phyloP scores from a whole-genome alignment of 176 grass and related monocot genomes.

The Eleusine coracana region DNA sequence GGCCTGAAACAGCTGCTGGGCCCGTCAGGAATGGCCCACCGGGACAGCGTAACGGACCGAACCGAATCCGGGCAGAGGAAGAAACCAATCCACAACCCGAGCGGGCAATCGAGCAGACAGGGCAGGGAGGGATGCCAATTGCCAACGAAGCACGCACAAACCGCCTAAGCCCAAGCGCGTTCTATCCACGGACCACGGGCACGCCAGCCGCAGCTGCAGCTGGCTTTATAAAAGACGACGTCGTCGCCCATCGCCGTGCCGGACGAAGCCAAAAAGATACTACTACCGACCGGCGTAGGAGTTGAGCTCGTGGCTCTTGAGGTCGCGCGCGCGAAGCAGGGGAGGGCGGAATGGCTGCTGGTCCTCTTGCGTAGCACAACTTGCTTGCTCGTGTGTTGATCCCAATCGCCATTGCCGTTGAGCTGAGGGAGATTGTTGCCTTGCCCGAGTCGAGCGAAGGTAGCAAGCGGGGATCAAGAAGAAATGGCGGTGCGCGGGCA shows the following conservation, averaged over 20 bases:
- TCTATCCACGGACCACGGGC: conserved; percentile 41
- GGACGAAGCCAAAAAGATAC: conserved; percentile 43
- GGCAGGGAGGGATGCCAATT: conserved; percentile 19
- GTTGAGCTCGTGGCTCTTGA: not conserved
- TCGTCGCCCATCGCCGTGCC: conserved; percentile 21
- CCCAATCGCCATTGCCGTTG: conserved; percentile 13
- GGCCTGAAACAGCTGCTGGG: not conserved
- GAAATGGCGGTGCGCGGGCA: conserved; percentile 12
- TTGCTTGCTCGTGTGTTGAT: not conserved
- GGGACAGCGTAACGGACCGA: conserved; percentile 6
- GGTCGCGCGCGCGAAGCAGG: not conserved
- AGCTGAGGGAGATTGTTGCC: not conserved
- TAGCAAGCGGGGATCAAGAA: not conserved
- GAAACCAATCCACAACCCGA: not conserved
- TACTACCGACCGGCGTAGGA: too few relatives aligned
- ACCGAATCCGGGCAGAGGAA: not conserved
- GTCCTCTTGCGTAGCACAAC: not conserved
- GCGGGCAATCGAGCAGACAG: too few relatives aligned
- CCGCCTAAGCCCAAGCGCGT: conserved; percentile 37
- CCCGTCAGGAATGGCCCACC: not conserved
- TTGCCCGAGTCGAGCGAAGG: not conserved
- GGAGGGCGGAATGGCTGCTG: not conserved
- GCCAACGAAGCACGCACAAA: conserved; percentile 48
- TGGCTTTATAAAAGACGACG: conserved; percentile 42
- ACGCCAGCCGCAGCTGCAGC: not conserved